Conservation (phyloP, 1,284 basidiomycete genomes). For the Puccinia triticina region DNA sequence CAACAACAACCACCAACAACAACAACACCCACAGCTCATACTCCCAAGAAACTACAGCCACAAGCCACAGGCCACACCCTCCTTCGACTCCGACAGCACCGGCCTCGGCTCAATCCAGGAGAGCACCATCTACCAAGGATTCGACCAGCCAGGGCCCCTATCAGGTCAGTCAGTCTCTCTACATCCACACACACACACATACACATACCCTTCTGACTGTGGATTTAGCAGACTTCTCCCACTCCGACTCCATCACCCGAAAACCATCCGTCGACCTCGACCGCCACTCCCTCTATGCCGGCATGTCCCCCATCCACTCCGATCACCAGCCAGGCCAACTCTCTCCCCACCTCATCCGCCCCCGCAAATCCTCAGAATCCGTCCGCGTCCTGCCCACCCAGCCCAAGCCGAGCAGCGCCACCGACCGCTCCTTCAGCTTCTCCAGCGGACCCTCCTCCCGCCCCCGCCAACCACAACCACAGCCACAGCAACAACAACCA, state of each 20-base stretch:
- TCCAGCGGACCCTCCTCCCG: conserved; percentile 50
- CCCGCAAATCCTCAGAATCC: conserved; percentile 50
- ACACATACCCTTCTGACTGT: background rate
- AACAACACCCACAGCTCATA: background rate
- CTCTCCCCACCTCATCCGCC: conserved; percentile 1
- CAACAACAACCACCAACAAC: background rate
- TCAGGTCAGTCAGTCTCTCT: conserved; percentile 19
- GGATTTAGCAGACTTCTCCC: background rate
- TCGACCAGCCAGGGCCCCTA: conserved; percentile 38
- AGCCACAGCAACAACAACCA: too few relatives aligned
- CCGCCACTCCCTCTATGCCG: background rate
- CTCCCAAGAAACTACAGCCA: too few relatives aligned
- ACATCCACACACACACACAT: background rate
- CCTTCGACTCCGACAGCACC: background rate
- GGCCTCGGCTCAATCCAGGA: conserved; percentile 26
- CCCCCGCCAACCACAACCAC: conserved; percentile 58
- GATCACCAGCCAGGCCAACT: conserved; percentile 4
- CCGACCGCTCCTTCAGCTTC: conserved; percentile 46
- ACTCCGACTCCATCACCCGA: background rate
- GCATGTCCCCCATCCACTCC: background rate
- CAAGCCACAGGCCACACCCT: background rate
- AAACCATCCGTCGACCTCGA: conserved; percentile 18
- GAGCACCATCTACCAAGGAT: conserved; percentile 18
- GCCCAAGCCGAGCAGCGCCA: conserved; percentile 8
- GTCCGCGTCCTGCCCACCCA: conserved; percentile 48